Base-by-base conservation (phyloP, 306 rosid species). In the Fragaria iinumae region DNA sequence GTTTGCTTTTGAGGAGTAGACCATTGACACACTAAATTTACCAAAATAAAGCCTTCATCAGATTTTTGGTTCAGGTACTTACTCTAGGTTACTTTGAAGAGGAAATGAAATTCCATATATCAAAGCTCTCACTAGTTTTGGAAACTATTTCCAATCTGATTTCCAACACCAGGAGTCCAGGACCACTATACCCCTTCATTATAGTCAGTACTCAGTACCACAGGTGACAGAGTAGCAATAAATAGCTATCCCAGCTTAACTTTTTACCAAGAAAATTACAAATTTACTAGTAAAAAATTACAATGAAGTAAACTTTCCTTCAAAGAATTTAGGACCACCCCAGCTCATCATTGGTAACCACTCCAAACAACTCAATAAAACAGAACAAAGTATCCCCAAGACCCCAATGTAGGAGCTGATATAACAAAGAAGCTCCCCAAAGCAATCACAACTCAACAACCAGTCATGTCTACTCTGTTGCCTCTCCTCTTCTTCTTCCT, bases 401-500 rank as follows among this genome's bases (percentile, higher is more conserved):
- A 1, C 29, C 29, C 63, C 13, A 57, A 57, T 3, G 17, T 25
- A 25, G 36, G 67, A 60, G 8, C 67, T 60, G 45, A 2, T 23
- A 20, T 18, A 47, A 45, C 70, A 62, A 75, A 45, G 60, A 2
- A 18, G 21, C 3, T 6, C 47, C 47, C 36, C 69, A 48, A 75
- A 60, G 57, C 45, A 18, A 62, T 23, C 66, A 60, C 47, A 62
- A 25, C 79, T 65, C 79, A 41, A 50, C 73, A 2, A 49, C 39
- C 47, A 21, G 63, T 14, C 75, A 55, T 52, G 73, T 39, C 68
- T 65, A 45, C 67, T 34, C 29, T n/a, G 71, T 11, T 74, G 11
- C 67, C 67, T 29, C 27, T 82, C 39, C 12, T 69, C n/a, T 70
- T 67, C 18, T 25, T 84, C 59, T 45, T 79, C 69, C 76, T 38